phyloP scores from a whole-genome alignment of 345 rosid genomes.

The Toxicodendron radicans region DNA sequence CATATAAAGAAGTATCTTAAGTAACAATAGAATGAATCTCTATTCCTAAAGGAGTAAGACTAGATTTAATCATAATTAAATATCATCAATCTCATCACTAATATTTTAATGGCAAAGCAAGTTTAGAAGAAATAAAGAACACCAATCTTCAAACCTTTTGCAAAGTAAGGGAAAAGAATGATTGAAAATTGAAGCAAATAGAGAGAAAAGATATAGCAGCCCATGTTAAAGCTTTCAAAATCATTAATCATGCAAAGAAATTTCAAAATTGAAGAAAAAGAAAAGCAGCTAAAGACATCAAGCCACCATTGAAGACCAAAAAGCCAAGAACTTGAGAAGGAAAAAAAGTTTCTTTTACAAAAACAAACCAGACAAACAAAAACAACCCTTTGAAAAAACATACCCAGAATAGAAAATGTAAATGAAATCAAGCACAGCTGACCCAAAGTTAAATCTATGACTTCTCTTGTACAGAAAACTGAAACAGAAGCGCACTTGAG shows the following conservation, averaged over 20 bases:
- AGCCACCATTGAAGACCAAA: neutral
- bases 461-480: conserved; percentile 2
- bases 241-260: neutral
- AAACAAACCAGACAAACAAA: conserved; percentile 7
- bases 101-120: conserved; percentile 1
- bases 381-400: neutral
- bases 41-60: conserved; percentile 1
- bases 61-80: conserved; percentile 5
- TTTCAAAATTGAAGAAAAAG: neutral
- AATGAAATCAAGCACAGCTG: conserved; percentile 15
- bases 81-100: neutral
- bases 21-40: neutral
- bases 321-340: too few species aligned
- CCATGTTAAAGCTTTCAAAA: too few species aligned
- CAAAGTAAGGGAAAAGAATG: neutral
- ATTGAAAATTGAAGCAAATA: neutral
- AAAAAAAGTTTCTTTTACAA: too few species aligned
- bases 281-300: neutral
- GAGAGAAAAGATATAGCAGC: neutral
- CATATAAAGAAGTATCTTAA: conserved; percentile 18
- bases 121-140: neutral
- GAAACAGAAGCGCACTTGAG: neutral
- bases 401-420: conserved; percentile 9
- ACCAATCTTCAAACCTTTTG: neutral
- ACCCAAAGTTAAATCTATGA: conserved; percentile 4